Conservation (phyloP, 2,329 filamentous ascomycete genomes). For the Macrophomina phaseolina region DNA sequence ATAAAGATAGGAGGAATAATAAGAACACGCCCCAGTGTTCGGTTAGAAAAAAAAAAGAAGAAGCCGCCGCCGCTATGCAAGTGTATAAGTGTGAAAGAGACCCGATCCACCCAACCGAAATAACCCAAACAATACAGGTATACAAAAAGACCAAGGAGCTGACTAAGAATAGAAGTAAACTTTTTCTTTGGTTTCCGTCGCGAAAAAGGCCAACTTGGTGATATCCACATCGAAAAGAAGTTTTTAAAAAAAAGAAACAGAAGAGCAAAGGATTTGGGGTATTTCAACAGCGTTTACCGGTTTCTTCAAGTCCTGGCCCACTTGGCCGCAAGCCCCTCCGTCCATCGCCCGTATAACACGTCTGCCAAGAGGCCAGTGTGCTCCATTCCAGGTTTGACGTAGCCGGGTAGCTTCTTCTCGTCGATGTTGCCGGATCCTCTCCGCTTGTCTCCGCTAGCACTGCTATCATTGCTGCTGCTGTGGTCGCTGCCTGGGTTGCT, state of each 20-base stretch:
- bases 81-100: neutral
- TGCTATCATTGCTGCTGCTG: constrained; percentile 26
- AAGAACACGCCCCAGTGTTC: neutral
- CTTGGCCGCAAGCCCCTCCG: constrained; percentile 71
- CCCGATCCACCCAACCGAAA: neutral
- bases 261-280: neutral
- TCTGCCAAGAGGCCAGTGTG: constrained; percentile 89
- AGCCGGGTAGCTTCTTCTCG: constrained; percentile 63
- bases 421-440: constrained; percentile 46
- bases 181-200: neutral
- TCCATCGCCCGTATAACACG: constrained; percentile 89
- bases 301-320: constrained; percentile 44
- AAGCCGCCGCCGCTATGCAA: constrained; percentile 17
- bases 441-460: neutral
- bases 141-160: constrained; percentile 2
- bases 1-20: neutral
- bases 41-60: neutral
- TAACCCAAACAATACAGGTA: constrained; percentile 1
- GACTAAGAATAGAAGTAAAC: constrained; percentile 8
- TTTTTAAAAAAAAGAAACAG: neutral
- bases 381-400: constrained; percentile 77
- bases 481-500: constrained; percentile 25
- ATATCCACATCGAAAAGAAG: constrained; percentile 18
- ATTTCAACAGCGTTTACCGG: neutral
- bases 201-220: neutral